These are phyloP conservation scores for Mycena filopes DNA, from an alignment of 768 basidiomycete species.

Conservation along the genomic window DNA sequence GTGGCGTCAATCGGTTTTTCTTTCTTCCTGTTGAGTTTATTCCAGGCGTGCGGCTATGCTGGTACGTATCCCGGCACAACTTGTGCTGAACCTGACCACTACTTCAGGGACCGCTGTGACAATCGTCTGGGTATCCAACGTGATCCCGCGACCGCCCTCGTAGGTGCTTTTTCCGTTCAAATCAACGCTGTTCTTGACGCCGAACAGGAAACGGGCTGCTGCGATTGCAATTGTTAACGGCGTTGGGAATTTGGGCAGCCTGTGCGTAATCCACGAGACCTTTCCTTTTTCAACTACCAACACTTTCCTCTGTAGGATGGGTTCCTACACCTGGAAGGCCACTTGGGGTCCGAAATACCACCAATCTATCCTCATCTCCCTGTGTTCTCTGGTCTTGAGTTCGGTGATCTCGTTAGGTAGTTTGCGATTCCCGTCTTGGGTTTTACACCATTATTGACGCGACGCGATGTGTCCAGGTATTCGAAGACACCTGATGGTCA, in stretches of 20 bases:
- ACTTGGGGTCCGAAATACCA: conserved; percentile 73
- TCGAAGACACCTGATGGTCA: conserved; percentile 58
- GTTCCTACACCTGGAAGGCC: conserved; percentile 70
- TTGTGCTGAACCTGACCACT: not conserved
- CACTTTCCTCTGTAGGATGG: conserved; percentile 58
- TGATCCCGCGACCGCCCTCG: conserved; percentile 69
- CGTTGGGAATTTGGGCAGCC: conserved; percentile 61
- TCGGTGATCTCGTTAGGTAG: conserved; percentile 43
- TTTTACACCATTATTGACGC: no score
- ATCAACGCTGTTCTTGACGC: not conserved
- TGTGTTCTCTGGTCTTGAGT: conserved; percentile 33
- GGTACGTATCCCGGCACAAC: conserved; percentile 40
- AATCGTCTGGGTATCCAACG: conserved; percentile 72
- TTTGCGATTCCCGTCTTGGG: no score
- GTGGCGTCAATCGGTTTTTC: no score
- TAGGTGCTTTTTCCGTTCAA: conserved; percentile 36
- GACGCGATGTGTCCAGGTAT: conserved; percentile 43
- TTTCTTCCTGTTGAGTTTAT: no score
- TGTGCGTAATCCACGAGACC: conserved; percentile 52
- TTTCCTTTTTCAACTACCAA: not conserved
- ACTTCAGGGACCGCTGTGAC: conserved; percentile 56
- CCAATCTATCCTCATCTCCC: conserved; percentile 66
- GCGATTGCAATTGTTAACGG: conserved; percentile 75
- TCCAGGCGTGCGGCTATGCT: conserved; percentile 56
- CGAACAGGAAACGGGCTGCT: conserved; percentile 56